These are phyloP conservation scores for Neofusicoccum kwambonambiense DNA, from an alignment of 2,329 filamentous ascomycete species.

Conservation along the genomic window DNA sequence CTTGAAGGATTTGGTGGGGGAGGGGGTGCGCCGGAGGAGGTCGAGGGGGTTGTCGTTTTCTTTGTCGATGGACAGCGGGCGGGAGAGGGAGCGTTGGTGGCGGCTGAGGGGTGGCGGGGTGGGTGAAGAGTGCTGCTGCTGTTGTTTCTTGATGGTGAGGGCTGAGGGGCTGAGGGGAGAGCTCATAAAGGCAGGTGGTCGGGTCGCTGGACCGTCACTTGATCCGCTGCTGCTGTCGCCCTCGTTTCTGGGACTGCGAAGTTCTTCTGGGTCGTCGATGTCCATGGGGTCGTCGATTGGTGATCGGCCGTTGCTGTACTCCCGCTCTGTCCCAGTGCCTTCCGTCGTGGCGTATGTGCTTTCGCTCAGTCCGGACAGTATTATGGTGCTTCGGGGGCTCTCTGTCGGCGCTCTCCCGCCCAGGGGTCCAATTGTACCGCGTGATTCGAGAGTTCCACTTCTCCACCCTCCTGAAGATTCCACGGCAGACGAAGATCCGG, in stretches of 20 bases:
- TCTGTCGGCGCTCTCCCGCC: neutral
- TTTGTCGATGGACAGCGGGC: neutral
- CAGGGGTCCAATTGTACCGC: neutral
- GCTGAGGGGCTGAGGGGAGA: constrained; percentile 5
- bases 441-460: neutral
- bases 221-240: neutral
- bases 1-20: neutral
- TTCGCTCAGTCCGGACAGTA: constrained; percentile 9
- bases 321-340: neutral
- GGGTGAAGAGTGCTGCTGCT: neutral
- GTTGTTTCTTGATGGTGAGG: neutral
- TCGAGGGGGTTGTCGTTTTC: neutral
- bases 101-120: neutral
- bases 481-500: neutral
- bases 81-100: neutral
- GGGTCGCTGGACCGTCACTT: neutral
- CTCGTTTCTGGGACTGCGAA: neutral
- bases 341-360: constrained; percentile 14
- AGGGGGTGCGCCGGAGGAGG: constrained; percentile 1
- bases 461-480: neutral
- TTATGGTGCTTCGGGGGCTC: constrained; percentile 11
- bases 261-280: neutral
- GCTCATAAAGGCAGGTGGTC: neutral
- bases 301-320: constrained; percentile 1
- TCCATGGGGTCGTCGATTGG: neutral